These are phyloP conservation scores for Aspergillus taichungensis DNA, from an alignment of 495 filamentous ascomycete species.

Conservation along the genomic window DNA sequence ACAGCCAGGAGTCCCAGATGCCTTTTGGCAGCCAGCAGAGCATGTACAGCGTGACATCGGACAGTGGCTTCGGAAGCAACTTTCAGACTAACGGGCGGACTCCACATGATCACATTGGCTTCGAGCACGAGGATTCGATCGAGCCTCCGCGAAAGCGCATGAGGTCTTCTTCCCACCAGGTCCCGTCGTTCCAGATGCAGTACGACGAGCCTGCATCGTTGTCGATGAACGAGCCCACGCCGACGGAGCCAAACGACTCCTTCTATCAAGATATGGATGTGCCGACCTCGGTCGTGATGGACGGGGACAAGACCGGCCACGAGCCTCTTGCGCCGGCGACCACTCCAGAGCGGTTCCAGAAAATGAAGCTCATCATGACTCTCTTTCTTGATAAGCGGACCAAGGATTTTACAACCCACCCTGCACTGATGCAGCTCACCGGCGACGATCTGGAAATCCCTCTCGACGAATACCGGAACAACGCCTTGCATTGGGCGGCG, in stretches of 20 bases:
- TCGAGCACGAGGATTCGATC: constrained; percentile 44
- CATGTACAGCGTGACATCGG: constrained; percentile 53
- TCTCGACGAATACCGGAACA: constrained; percentile 77
- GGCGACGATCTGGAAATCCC: constrained; percentile 81
- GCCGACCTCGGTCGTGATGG: constrained; percentile 36
- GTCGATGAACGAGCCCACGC: constrained; percentile 49
- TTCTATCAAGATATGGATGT: constrained; percentile 59
- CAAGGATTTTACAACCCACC: constrained; percentile 56
- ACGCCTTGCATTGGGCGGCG: constrained; percentile 93
- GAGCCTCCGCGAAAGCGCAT: constrained; percentile 85
- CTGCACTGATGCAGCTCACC: constrained; percentile 60
- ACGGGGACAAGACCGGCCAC: constrained; percentile 49
- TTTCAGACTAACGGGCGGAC: constrained; percentile 31
- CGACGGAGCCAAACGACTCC: constrained; percentile 80
- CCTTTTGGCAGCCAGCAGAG: constrained; percentile 57
- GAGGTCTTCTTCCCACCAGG: constrained; percentile 44
- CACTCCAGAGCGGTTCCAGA: constrained; percentile 59
- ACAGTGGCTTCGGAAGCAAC: constrained; percentile 52
- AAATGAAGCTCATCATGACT: constrained; percentile 72
- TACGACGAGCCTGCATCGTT: constrained; percentile 32
- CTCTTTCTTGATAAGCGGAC: constrained; percentile 68
- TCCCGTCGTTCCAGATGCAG: constrained; percentile 27
- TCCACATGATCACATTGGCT: constrained; percentile 38
- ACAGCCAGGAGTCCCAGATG: constrained; percentile 53
- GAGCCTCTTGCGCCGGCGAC: constrained; percentile 61